A percentile compares a stretch with the other conserved stretches of the same genome.
Conservation (phyloP, 176 grass and related monocot genomes). For the Aegilops tauschii region DNA sequence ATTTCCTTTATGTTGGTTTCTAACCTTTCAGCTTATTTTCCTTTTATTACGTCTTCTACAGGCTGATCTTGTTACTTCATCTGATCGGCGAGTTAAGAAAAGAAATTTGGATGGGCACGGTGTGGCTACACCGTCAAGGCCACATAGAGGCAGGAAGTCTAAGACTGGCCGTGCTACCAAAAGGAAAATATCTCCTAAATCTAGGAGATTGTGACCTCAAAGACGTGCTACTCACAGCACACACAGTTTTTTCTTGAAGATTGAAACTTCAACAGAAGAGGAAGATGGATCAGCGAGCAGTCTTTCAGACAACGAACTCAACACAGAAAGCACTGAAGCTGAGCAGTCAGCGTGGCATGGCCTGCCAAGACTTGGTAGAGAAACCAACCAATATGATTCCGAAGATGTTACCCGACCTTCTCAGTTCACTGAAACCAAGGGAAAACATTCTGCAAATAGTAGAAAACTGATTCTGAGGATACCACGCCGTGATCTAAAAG, state of each 20-base stretch:
- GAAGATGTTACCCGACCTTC: slow-evolving; percentile 60
- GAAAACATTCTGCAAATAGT: slow-evolving; percentile 35
- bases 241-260: slow-evolving; percentile 67
- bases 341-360: slow-evolving; percentile 48
- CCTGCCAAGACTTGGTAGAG: slow-evolving; percentile 40
- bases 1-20: background rate
- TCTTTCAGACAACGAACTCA: slow-evolving; percentile 50
- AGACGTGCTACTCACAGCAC: slow-evolving; percentile 72
- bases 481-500: slow-evolving; percentile 45
- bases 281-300: slow-evolving; percentile 48
- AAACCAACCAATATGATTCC: slow-evolving; percentile 49
- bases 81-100: slow-evolving; percentile 87
- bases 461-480: slow-evolving; percentile 78
- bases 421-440: slow-evolving; percentile 29
- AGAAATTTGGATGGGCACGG: slow-evolving; percentile 64
- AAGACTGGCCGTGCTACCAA: slow-evolving; percentile 47
- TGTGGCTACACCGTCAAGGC: slow-evolving; percentile 44
- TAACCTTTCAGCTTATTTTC: slow-evolving; percentile 8
- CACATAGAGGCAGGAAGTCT: slow-evolving; percentile 55
- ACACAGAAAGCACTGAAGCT: slow-evolving; percentile 46
- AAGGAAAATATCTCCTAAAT: slow-evolving; percentile 74
- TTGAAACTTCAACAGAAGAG: slow-evolving; percentile 73
- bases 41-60: slow-evolving; percentile 40
- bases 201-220: slow-evolving; percentile 66
- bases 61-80: slow-evolving; percentile 77